Evolutionary conservation across 1,284 basidiomycete genomes (phyloP).

Genomic region (Anthracocystis setariae): DNA sequence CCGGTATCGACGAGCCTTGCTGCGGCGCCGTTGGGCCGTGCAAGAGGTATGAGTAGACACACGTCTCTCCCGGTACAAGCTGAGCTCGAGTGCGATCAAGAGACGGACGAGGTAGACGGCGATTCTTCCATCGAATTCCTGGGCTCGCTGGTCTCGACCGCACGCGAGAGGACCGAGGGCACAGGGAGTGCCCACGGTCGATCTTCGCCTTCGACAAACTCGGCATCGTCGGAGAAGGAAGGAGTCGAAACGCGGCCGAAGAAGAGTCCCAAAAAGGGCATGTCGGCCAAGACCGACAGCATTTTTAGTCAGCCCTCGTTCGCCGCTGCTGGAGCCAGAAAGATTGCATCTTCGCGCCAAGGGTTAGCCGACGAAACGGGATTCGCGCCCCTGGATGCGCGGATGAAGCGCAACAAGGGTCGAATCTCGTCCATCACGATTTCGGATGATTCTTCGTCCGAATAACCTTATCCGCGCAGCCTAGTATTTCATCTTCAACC

Average conservation of each 20-base stretch:
- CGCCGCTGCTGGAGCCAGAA: background rate
- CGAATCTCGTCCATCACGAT: background rate
- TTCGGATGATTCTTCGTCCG: background rate
- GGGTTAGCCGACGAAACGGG: too few relatives aligned
- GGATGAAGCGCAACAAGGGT: background rate
- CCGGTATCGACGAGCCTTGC: slow-evolving; percentile 2
- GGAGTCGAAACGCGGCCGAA: background rate
- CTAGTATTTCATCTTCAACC: too few relatives aligned
- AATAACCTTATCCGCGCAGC: background rate
- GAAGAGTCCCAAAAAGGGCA: slow-evolving; percentile 16
- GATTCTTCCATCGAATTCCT: slow-evolving; percentile 40
- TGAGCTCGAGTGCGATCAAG: background rate
- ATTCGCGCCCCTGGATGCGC: background rate
- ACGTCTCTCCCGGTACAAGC: slow-evolving; percentile 1
- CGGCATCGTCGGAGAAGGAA: background rate
- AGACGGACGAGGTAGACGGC: slow-evolving; percentile 1
- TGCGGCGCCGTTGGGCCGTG: background rate
- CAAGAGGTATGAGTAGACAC: background rate
- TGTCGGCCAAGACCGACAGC: background rate
- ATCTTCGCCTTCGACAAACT: slow-evolving; percentile 2
- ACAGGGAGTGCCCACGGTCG: slow-evolving; percentile 1
- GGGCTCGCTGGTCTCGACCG: slow-evolving; percentile 6
- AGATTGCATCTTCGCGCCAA: too few relatives aligned
- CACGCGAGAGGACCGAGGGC: background rate
- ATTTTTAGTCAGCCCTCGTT: background rate